phyloP scores from a whole-genome alignment of 2,329 filamentous ascomycete species.

The Aspergillus novofumigatus region DNA sequence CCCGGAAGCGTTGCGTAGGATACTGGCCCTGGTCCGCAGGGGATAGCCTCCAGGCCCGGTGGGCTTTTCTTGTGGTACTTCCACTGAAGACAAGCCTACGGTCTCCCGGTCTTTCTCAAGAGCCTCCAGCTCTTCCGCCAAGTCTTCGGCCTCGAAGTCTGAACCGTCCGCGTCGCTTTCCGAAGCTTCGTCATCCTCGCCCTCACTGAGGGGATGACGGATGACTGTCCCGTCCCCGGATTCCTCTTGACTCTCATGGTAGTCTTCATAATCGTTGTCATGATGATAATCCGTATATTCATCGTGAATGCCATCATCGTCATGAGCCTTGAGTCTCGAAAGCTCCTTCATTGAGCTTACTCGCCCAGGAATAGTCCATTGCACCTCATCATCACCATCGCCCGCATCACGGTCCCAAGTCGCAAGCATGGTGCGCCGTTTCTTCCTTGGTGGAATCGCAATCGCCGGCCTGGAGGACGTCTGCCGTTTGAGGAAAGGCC shows the following conservation, averaged over 20 bases:
- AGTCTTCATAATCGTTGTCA: constrained; percentile 21
- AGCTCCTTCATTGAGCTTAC: constrained; percentile 20
- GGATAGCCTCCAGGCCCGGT: constrained; percentile 3
- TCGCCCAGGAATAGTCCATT: constrained; percentile 26
- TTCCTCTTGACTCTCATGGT: constrained; percentile 23
- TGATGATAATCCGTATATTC: constrained; percentile 22
- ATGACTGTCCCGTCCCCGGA: constrained; percentile 36
- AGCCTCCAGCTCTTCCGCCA: constrained; percentile 44
- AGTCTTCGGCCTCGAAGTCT: constrained; percentile 34
- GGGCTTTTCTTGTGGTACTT: constrained; percentile 14
- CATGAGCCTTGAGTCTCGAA: constrained; percentile 25
- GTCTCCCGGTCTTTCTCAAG: constrained; percentile 41
- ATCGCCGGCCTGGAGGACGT: constrained; percentile 62
- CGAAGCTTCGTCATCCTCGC: constrained; percentile 21
- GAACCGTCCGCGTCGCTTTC: constrained; percentile 29
- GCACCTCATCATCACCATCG: constrained; percentile 29
- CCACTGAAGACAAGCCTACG: constrained; percentile 18
- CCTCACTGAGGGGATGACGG: constrained; percentile 27
- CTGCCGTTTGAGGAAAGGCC: constrained; percentile 58
- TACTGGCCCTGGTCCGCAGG: constrained; percentile 11
- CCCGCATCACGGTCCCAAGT: constrained; percentile 22
- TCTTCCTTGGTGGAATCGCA: constrained; percentile 69
- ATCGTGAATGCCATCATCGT: constrained; percentile 27
- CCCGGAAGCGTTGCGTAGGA: constrained; percentile 1
- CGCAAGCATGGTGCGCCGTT: constrained; percentile 44